Base-by-base conservation (phyloP, 768 basidiomycete species). In the Cubamyces sp. region DNA sequence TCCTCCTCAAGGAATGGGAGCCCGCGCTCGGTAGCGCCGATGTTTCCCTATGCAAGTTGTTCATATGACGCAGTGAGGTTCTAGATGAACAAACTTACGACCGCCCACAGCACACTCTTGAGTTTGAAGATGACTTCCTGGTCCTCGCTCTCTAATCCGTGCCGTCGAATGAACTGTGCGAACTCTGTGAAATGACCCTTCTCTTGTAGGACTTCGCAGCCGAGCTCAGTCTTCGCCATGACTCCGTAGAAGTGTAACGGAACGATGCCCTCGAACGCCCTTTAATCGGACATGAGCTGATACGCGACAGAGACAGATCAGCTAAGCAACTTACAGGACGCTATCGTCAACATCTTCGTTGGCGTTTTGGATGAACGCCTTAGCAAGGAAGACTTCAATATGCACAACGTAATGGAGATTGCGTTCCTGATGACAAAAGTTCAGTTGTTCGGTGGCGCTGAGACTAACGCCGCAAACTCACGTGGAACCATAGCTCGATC, bases 171-270 rank as follows among this genome's bases (percentile, higher is more conserved):
- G 68, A 96, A 92, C 61, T 92, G 87, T 1, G 93, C 88, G 69
- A 98, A 98, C 64, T 96, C 93, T 5, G 82, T 71, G 69, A 98
- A 95, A 71, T 98, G 94, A 0, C 92, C 92, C 67, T 91, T 94
- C 61, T 96, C 94, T 61, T 88, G 86, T 42, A 99, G 77, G 11
- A 95, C 87, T 70, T 92, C 91, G 74, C 95, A 96, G 0, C 97
- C 97, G 51, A 96, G 87, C 58, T 92, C 91, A 3, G 97, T 98
- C 74, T 97, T 98, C 48, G 95, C 90, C 84, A 98, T 92, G 74
- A 98, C 96, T 21, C 96, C 96, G 69, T 98, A 96, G 75, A 99
- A 98, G 74, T 99, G 96, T 1, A 91, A 87, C 2, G 96, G 97
- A 14, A 94, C 92, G 12, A 88, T 88, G 14, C 90, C 91, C 54